Evolutionary conservation across 2,329 filamentous ascomycete genomes (phyloP), one percentile per base, ranked within the genome.

Genomic region (Alternaria sp.): DNA sequence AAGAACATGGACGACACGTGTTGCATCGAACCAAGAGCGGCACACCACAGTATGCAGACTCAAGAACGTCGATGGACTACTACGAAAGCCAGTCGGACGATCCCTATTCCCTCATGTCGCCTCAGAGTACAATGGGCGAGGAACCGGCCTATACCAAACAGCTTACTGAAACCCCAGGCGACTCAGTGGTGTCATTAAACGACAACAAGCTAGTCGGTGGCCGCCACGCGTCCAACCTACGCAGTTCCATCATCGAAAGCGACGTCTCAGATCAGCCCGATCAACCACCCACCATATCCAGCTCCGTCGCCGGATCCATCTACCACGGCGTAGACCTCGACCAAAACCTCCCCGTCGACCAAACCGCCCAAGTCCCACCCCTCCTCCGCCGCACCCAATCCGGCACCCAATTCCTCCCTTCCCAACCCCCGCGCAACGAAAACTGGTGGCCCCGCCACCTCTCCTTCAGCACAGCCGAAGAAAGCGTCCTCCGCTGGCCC

Each of bases 401-500:
- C 71, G 79, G 88, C 71, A 25, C 72, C 76, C 28, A 77, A 69
- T 56, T 79, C 61, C 2, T 66, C 64, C 7, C 78, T 7, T 70
- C 73, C 26, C 64, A 68, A n/a, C 20, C 66, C 2, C n/a, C 63
- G 5, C 71, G 82, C 2, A 85, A 88, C 64, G 89, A 92, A 65
- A 84, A 84, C 26, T 87, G 87, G 61, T 92, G 90, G 87, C 88
- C 91, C 1, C 88, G 91, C 2, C 87, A 91, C 46, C 84, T 94
- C 66, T 94, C 91, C 5, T 94, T 94, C 76, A 89, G 90, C 61
- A 86, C 90, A 47, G 92, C 90, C 2, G 91, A 92, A 79, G 90
- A 93, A 64, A 91, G 89, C n/a, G 81, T 94, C 8, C 81, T 94
- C 1, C 83, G 81, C 15, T 94, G 91, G 91, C 47, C 56, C 2